Percentiles rank a stretch among this genome's conserved stretches.
These are phyloP conservation scores for Magnolia sinica DNA, from an alignment of 164 flowering plant genomes.

Conservation along the genomic window DNA sequence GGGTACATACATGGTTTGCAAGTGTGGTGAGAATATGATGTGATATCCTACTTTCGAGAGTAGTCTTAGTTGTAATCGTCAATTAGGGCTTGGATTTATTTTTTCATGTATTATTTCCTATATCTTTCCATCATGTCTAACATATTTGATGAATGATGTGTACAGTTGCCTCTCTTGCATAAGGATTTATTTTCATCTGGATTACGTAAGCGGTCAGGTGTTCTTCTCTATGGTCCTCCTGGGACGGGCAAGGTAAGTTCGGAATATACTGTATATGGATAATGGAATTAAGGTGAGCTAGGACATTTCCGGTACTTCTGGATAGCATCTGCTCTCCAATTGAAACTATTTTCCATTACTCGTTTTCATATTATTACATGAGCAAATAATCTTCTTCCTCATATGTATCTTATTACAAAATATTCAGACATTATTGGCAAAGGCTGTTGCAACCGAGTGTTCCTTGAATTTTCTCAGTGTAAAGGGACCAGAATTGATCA, in stretches of 20 bases:
- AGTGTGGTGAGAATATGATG: too few relatives aligned
- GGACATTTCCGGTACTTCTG: background rate
- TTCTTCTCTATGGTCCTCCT: conserved; percentile 98
- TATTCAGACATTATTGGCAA: background rate
- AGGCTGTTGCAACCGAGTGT: conserved; percentile 66
- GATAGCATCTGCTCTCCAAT: background rate
- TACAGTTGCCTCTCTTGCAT: conserved; percentile 88
- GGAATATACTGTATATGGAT: background rate
- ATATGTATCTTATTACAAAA: background rate
- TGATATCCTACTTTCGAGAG: too few relatives aligned
- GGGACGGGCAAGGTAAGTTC: conserved; percentile 88
- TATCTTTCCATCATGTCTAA: background rate
- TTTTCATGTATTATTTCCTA: background rate
- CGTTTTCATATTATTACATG: background rate
- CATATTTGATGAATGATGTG: background rate
- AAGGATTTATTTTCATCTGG: conserved; percentile 96
- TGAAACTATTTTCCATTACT: background rate
- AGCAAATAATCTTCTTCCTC: background rate
- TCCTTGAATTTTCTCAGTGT: conserved; percentile 94
- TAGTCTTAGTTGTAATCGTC: too few relatives aligned
- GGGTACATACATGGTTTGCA: too few relatives aligned
- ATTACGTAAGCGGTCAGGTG: conserved; percentile 89
- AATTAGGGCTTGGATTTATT: too few relatives aligned
- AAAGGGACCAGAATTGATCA: conserved; percentile 92
- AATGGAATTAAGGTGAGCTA: background rate